Evolutionary conservation across 2,329 filamentous ascomycete genomes (phyloP), one percentile per base, ranked within the genome.

Genomic region (Epichloe sibirici): DNA sequence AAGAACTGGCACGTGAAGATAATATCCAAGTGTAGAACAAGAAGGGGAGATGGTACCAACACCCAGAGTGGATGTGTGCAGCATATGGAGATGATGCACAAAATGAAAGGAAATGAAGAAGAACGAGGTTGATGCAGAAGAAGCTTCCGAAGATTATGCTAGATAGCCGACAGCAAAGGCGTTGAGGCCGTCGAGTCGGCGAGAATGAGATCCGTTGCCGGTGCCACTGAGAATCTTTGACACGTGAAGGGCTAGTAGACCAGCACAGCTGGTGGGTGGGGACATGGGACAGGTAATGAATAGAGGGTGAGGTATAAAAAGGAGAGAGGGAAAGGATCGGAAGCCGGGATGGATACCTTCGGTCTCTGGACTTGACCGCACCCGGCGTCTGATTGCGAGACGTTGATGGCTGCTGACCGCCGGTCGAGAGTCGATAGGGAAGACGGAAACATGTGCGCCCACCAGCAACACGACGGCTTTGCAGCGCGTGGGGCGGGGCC

Each of bases 231-330:
- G 25, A 13, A 23, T 3, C n/a, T 7, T 8, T 4, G 42, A 17
- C 42, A 50, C 21, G 51, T 53, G 35, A 49, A 45, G 23, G 23
- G 8, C 35, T 4, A 11, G 13, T 21, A 31, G 42, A 34, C 51
- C 51, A 49, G 46, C 51, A 45, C 46, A 49, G 46, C 51, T 52
- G 51, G 45, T 25, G 7, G 38, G 25, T 13, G 13, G 37, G 8
- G 31, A 11, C 3, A 31, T 31, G 31, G 8, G 37, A 38, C 12
- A 9, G 28, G 12, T n/a, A n/a, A 43, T n/a, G 31, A 34, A 25
- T n/a, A 34, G 40, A 15, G 28, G 35, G 15, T 21, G 23, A 40
- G 37, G 37, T 39, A n/a, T 13, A 3, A n/a, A 35, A 35, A 39
- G 37, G 7, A 39, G 5, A 23, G n/a, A 23, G 12, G 25, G 23